Conservation (phyloP, 1,284 basidiomycete species). For the Meira nashicola region DNA sequence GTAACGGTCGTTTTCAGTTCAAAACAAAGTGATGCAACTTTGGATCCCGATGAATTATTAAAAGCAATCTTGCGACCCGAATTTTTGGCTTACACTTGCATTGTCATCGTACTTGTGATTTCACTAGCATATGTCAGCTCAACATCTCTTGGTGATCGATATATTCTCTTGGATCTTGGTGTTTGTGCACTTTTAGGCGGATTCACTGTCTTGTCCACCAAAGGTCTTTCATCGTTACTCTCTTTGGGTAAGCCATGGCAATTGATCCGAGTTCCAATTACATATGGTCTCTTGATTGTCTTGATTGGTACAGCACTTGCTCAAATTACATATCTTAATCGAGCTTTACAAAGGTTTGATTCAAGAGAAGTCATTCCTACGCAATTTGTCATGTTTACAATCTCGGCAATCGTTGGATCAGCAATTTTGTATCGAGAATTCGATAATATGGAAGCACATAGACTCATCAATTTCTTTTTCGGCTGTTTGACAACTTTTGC, state of each 20-base stretch:
- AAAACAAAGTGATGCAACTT: constrained; percentile 54
- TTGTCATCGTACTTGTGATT: constrained; percentile 20
- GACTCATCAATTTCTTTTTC: constrained; percentile 78
- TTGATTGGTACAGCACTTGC: constrained; percentile 74
- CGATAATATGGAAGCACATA: constrained; percentile 59
- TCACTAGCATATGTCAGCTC: constrained; percentile 49
- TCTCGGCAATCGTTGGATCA: constrained; percentile 80
- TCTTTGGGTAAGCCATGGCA: constrained; percentile 28
- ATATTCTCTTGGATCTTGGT: constrained; percentile 80
- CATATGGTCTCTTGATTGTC: constrained; percentile 58
- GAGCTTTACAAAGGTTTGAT: constrained; percentile 54
- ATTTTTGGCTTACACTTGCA: constrained; percentile 41
- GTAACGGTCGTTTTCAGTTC: constrained; percentile 72
- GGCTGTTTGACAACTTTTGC: constrained; percentile 74
- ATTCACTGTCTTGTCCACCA: constrained; percentile 89
- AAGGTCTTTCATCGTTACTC: constrained; percentile 76
- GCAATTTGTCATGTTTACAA: constrained; percentile 76
- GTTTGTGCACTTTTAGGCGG: constrained; percentile 84
- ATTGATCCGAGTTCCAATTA: constrained; percentile 40
- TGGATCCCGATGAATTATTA: constrained; percentile 34
- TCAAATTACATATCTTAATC: constrained; percentile 85
- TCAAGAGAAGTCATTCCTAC: constrained; percentile 60
- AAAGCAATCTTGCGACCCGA: constrained; percentile 32
- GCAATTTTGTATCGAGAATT: constrained; percentile 93
- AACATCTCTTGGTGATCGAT: constrained; percentile 64